phyloP scores from a whole-genome alignment of 2,329 filamentous ascomycete genomes.

The Sclerotinia spermophila region DNA sequence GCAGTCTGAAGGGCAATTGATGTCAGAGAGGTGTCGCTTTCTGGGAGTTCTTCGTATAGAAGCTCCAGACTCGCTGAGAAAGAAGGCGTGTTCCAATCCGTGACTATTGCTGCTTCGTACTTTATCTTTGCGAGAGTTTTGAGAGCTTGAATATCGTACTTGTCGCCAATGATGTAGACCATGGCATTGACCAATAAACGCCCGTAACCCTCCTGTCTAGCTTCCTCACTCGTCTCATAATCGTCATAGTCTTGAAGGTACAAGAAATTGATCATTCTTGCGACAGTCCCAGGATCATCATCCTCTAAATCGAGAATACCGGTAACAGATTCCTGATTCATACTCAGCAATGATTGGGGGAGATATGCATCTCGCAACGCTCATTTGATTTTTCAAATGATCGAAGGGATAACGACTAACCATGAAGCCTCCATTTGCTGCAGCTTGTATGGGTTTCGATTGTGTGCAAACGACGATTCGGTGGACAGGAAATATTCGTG shows the following conservation, averaged over 20 bases:
- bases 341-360: not conserved
- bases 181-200: conserved; percentile 10
- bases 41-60: conserved; percentile 13
- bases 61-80: conserved; percentile 1
- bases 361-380: not conserved
- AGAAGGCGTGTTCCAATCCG: conserved; percentile 2
- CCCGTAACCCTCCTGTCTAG: not conserved
- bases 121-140: conserved; percentile 16
- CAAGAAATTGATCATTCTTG: conserved; percentile 42
- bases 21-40: conserved; percentile 12
- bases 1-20: conserved; percentile 6
- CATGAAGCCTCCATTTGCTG: conserved; percentile 20
- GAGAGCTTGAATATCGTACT: conserved; percentile 19
- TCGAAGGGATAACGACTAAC: conserved; percentile 13
- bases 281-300: conserved; percentile 16
- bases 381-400: not conserved
- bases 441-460: conserved; percentile 24
- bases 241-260: conserved; percentile 44
- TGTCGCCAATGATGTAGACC: conserved; percentile 21
- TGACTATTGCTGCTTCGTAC: not conserved
- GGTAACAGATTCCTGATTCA: conserved; percentile 12
- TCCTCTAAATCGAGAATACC: conserved; percentile 12
- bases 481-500: conserved; percentile 26
- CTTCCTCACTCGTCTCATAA: not conserved
- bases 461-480: conserved; percentile 25